These are phyloP conservation scores for Leishmania guyanensis DNA, from an alignment of 208 protist genomes.

Conservation along the genomic window DNA sequence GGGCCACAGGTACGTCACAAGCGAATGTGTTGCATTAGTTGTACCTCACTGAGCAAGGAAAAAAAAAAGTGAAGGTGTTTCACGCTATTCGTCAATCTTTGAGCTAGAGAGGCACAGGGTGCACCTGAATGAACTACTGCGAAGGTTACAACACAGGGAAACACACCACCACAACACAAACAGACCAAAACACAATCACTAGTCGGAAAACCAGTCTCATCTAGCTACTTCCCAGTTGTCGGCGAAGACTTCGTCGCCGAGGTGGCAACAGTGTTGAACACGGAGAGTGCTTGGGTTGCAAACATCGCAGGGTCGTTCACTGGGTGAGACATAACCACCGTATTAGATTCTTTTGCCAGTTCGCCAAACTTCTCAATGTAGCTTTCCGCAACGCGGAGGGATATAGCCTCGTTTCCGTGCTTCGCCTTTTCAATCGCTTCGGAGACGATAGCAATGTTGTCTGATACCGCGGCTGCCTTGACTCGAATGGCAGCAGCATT, in stretches of 20 bases:
- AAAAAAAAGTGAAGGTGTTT: neutral
- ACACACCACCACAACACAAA: neutral
- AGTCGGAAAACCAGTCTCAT: neutral
- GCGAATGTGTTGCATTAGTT: neutral
- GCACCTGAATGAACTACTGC: neutral
- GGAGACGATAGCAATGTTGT: slow-evolving; percentile 68
- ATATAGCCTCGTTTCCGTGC: slow-evolving; percentile 68
- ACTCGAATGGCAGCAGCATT: slow-evolving; percentile 51
- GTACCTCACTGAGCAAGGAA: neutral
- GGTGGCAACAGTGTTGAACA: slow-evolving; percentile 71
- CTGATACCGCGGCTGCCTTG: slow-evolving; percentile 61
- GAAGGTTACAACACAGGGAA: neutral
- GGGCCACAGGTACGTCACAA: neutral
- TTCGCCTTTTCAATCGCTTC: slow-evolving; percentile 44
- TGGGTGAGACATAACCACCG: slow-evolving; percentile 94
- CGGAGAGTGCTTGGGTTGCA: slow-evolving; percentile 91
- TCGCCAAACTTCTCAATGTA: slow-evolving; percentile 93
- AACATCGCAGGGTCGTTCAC: slow-evolving; percentile 88
- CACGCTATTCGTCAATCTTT: neutral
- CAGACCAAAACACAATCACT: neutral
- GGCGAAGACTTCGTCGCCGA: slow-evolving; percentile 32
- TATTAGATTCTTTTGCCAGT: slow-evolving; percentile 93
- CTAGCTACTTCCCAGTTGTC: slow-evolving; percentile 3
- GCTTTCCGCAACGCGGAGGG: slow-evolving; percentile 89
- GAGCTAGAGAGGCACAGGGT: neutral